Evolutionary conservation across 78 protist genomes (phyloP), one percentile per base, ranked within the genome.

Genomic region (Dictyostelium purpureum): DNA sequence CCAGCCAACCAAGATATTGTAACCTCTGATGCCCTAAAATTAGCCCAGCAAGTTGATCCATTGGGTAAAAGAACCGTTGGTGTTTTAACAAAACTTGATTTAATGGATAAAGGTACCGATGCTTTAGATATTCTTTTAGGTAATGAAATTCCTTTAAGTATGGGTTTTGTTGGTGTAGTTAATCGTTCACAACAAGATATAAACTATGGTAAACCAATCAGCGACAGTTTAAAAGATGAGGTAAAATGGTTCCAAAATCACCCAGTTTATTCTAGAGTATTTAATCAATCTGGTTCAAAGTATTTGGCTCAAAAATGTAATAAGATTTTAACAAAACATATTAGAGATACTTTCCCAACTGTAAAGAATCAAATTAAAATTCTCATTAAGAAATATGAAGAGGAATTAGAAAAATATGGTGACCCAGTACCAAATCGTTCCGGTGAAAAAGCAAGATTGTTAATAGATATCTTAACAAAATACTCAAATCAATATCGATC

Each of bases 1-100:
- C 80, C 99, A 0, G 99, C 99, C 51, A 99, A 97, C 67, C 56
- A 91, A 18, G 99, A 99, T 74, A 33, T 98, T 11, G 99, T 99
- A 37, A 99, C 92, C 71, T 76, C 95, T 4, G 99, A 98, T 81
- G 98, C 99, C 2, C 78, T 99, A 26, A 85, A 97, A 38, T 5
- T 97, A 3, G 98, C 99, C 0, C 31, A 71, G 37, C 77, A 81
- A 0, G 98, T 98, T 2, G 99, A 98, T 76, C 98, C 98, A 6
- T 57, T 91, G 0, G 98, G 98, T n/a, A 33, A 88, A 38, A 91
- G 98, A 43, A 98, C 99, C 52, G 57, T 98, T n/a, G 99, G 99
- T 74, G 99, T 98, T 28, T 42, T 96, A 18, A 98, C 99, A 54
- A 98, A 98, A 73, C 21, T 98, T 0, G 99, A 69, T 28, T 43